Percentiles rank a stretch among this genome's conserved stretches.
Conservation (phyloP, 2,329 filamentous ascomycete species). For the Fragosphaeria purpurea region DNA sequence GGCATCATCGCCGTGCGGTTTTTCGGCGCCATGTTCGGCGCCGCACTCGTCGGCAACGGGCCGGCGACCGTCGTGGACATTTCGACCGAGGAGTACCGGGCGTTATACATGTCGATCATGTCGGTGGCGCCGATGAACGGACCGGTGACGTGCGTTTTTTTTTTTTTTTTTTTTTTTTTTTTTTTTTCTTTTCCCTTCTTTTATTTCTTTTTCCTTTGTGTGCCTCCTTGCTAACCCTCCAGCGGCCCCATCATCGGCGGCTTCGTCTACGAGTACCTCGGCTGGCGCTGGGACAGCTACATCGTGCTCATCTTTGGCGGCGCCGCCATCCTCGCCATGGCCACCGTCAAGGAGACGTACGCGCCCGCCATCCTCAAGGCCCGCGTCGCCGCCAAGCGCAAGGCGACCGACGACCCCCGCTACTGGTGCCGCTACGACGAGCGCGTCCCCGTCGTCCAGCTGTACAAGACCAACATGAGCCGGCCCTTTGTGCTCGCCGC, state of each 20-base stretch:
- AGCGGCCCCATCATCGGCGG: constrained; percentile 60
- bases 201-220: too few species aligned
- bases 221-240: neutral
- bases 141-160: constrained; percentile 28
- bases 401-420: constrained; percentile 58
- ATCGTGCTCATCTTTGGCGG: constrained; percentile 64
- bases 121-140: constrained; percentile 78
- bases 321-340: constrained; percentile 47
- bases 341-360: constrained; percentile 64
- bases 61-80: constrained; percentile 79
- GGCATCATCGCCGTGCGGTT: constrained; percentile 59
- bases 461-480: constrained; percentile 66
- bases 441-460: constrained; percentile 48
- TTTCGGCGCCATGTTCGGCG: constrained; percentile 39
- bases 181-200: too few species aligned
- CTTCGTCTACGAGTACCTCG: constrained; percentile 65
- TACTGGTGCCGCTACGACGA: constrained; percentile 79
- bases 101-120: constrained; percentile 76
- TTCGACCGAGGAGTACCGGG: constrained; percentile 67
- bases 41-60: constrained; percentile 73
- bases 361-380: constrained; percentile 58
- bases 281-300: constrained; percentile 87
- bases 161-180: neutral
- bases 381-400: constrained; percentile 53
- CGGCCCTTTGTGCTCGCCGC: constrained; percentile 68